These are phyloP conservation scores for Globisporangium cystogenes DNA, from an alignment of 352 stramenopile species.

Conservation along the genomic window DNA sequence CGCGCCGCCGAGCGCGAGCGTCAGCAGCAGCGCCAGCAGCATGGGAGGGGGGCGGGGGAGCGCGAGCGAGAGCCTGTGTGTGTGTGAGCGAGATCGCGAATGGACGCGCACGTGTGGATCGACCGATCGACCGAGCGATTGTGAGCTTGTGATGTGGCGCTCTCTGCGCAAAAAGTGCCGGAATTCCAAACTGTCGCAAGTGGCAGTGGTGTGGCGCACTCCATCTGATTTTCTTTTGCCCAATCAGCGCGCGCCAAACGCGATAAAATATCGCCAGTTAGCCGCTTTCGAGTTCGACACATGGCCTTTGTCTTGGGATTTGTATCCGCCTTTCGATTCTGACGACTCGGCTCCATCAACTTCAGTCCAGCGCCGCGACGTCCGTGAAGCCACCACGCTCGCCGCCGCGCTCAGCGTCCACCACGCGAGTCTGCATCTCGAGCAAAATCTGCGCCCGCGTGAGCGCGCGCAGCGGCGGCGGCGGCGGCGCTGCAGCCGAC, in stretches of 20 bases:
- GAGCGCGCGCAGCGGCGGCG: conserved; percentile 30
- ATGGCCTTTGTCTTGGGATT: no score
- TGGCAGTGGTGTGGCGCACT: no score
- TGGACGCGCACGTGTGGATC: not conserved
- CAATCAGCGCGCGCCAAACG: not conserved
- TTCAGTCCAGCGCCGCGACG: conserved; percentile 7
- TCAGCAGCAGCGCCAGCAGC: conserved; percentile 28
- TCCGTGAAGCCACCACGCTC: not conserved
- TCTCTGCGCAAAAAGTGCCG: no score
- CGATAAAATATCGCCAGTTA: no score
- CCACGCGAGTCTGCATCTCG: conserved; percentile 16
- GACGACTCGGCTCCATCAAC: not conserved
- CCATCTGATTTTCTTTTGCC: not conserved
- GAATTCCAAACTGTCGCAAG: not conserved
- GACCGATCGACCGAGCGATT: conserved; percentile 1
- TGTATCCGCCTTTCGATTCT: no score
- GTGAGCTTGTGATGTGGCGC: no score
- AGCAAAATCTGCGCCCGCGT: conserved; percentile 50
- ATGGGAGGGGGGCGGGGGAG: conserved; percentile 4
- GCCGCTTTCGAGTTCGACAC: no score
- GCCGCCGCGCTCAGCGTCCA: not conserved
- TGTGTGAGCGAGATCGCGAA: not conserved
- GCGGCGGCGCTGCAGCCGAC: not conserved
- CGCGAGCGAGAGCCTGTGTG: not conserved
- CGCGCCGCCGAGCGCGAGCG: conserved; percentile 18